phyloP scores from a whole-genome alignment of 768 basidiomycete species.

The Russula brevipes region DNA sequence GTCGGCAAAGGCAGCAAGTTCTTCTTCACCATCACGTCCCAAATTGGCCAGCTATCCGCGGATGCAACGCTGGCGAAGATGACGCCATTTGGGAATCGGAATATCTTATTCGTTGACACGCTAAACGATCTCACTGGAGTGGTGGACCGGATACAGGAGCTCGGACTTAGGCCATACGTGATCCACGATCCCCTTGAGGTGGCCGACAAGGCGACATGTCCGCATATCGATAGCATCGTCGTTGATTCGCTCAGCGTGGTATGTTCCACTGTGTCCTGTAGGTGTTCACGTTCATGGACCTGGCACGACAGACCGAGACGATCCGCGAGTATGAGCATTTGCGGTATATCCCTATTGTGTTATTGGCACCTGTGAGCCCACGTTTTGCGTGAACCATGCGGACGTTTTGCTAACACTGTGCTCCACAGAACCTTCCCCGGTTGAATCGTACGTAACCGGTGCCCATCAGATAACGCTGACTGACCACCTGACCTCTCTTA shows the following conservation, averaged over 20 bases:
- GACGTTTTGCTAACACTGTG: neutral
- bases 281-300: neutral
- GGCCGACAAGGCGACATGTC: constrained; percentile 71
- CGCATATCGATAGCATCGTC: constrained; percentile 92
- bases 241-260: constrained; percentile 86
- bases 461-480: constrained; percentile 11
- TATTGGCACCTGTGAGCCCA: constrained; percentile 61
- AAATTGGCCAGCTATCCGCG: constrained; percentile 68
- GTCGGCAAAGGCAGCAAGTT: constrained; percentile 90
- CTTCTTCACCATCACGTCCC: constrained; percentile 93
- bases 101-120: constrained; percentile 90
- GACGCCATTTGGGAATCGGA: constrained; percentile 79
- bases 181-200: constrained; percentile 79
- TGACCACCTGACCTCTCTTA: constrained; percentile 32
- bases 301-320: constrained; percentile 62
- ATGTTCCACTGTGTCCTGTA: constrained; percentile 33
- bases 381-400: neutral
- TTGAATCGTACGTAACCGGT: constrained; percentile 56
- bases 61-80: constrained; percentile 75
- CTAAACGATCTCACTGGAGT: constrained; percentile 70
- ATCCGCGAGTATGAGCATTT: constrained; percentile 91
- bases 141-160: constrained; percentile 66
- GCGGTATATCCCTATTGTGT: constrained; percentile 93
- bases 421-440: constrained; percentile 50
- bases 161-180: constrained; percentile 73